Conservation (phyloP, 768 basidiomycete genomes). For the Mycena leptocephala region DNA sequence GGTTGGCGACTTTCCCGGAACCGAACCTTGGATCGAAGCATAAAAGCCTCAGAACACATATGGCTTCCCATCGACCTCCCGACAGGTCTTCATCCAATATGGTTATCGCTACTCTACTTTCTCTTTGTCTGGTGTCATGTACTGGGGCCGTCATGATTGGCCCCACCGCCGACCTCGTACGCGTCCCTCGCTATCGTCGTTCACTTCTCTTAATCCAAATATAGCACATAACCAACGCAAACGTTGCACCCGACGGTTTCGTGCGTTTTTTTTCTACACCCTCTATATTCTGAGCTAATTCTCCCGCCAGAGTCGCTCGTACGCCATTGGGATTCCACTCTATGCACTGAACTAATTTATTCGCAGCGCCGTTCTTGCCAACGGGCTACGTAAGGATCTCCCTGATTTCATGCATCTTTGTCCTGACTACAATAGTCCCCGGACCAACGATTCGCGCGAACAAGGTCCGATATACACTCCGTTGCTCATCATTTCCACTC, state of each 20-base stretch:
- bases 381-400: no score
- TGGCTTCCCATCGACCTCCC: neutral
- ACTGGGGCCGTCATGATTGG: constrained; percentile 18
- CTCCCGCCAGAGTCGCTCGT: constrained; percentile 51
- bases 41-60: constrained; percentile 1
- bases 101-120: constrained; percentile 12
- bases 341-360: no score
- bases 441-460: constrained; percentile 57
- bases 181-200: neutral
- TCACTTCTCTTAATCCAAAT: neutral
- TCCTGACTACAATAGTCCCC: no score
- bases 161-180: constrained; percentile 19
- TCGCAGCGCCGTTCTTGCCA: constrained; percentile 60
- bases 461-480: no score
- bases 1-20: neutral
- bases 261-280: no score
- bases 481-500: no score
- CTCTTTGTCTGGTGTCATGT: neutral
- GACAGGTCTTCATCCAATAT: constrained; percentile 2
- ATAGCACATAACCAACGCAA: constrained; percentile 45
- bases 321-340: constrained; percentile 13
- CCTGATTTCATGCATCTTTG: no score
- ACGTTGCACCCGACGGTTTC: constrained; percentile 57
- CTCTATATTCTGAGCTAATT: no score
- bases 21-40: neutral